Conservation (phyloP, 306 rosid species). For the Pterocarpus macrocarpus region DNA sequence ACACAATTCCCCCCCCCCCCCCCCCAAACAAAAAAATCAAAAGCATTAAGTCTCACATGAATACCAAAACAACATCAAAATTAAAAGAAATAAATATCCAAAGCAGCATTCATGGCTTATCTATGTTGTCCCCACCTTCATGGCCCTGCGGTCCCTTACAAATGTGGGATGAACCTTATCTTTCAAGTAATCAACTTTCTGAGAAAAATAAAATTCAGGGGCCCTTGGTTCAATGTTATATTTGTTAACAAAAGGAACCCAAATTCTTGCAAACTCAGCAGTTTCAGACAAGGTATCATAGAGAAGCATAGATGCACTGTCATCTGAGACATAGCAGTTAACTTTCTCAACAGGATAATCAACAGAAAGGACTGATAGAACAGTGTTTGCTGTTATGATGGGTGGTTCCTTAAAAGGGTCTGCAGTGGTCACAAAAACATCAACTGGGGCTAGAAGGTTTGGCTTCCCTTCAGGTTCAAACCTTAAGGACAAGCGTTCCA, state of each 20-base stretch:
- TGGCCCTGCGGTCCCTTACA: conserved; percentile 92
- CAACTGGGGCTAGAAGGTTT: conserved; percentile 65
- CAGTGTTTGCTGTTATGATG: conserved; percentile 83
- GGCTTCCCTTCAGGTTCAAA: conserved; percentile 81
- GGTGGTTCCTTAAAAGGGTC: conserved; percentile 98
- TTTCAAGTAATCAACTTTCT: conserved; percentile 92
- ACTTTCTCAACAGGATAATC: conserved; percentile 93
- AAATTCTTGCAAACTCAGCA: conserved; percentile 84
- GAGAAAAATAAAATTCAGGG: conserved; percentile 88
- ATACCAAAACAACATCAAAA: neutral
- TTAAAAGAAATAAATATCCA: neutral
- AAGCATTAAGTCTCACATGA: neutral
- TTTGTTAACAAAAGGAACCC: conserved; percentile 96
- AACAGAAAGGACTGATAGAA: conserved; percentile 79
- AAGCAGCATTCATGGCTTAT: conserved; percentile 7
- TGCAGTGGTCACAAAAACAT: conserved; percentile 82
- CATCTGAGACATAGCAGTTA: conserved; percentile 91
- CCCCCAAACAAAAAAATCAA: neutral
- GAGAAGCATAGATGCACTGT: conserved; percentile 89
- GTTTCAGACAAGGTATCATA: conserved; percentile 82
- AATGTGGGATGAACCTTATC: conserved; percentile 86
- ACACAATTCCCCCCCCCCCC: neutral
- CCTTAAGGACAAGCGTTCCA: conserved; percentile 82
- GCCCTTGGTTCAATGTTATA: conserved; percentile 83
- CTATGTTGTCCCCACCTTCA: conserved; percentile 67